Percentiles rank a stretch among this genome's conserved stretches.
Conservation (phyloP, 108 stramenopile species). For the Aurantiochytrium sp. region DNA sequence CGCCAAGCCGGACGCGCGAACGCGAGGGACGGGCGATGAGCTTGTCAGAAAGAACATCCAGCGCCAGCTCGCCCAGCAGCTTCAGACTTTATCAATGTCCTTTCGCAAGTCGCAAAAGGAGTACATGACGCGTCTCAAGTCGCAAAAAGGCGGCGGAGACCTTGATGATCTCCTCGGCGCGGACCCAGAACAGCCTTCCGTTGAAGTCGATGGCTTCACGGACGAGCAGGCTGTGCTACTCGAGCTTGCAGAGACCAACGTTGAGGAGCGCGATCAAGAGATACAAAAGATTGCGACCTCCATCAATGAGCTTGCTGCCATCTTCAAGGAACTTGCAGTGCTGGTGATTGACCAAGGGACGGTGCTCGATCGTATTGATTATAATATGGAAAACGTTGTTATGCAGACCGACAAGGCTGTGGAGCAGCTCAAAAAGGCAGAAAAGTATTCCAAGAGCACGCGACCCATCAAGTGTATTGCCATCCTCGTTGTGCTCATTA, state of each 20-base stretch:
- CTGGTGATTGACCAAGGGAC: conserved; percentile 99
- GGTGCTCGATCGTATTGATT: conserved; percentile 98
- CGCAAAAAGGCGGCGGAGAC: conserved; percentile 75
- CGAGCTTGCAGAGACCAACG: conserved; percentile 37
- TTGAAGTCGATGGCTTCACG: not conserved
- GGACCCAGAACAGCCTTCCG: not conserved
- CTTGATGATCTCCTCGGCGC: conserved; percentile 45
- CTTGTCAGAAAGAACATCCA: conserved; percentile 49
- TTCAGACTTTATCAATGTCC: conserved; percentile 74
- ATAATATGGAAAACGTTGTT: conserved; percentile 99
- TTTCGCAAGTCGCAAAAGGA: conserved; percentile 90
- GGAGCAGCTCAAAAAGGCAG: conserved; percentile 87
- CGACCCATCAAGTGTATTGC: conserved; percentile 55
- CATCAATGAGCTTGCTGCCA: conserved; percentile 90
- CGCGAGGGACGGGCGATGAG: conserved; percentile 22
- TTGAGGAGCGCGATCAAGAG: conserved; percentile 48
- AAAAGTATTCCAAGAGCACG: conserved; percentile 89
- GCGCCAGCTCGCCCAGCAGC: conserved; percentile 75
- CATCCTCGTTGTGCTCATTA: conserved; percentile 35
- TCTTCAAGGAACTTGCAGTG: conserved; percentile 98
- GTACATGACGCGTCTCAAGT: conserved; percentile 78
- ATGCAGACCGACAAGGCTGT: conserved; percentile 95
- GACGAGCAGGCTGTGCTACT: conserved; percentile 36
- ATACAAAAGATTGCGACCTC: conserved; percentile 77
- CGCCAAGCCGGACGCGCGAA: not conserved